These are phyloP conservation scores for Choanephora cucurbitarum DNA, from an alignment of 371 early-diverging fungal species.

Conservation along the genomic window DNA sequence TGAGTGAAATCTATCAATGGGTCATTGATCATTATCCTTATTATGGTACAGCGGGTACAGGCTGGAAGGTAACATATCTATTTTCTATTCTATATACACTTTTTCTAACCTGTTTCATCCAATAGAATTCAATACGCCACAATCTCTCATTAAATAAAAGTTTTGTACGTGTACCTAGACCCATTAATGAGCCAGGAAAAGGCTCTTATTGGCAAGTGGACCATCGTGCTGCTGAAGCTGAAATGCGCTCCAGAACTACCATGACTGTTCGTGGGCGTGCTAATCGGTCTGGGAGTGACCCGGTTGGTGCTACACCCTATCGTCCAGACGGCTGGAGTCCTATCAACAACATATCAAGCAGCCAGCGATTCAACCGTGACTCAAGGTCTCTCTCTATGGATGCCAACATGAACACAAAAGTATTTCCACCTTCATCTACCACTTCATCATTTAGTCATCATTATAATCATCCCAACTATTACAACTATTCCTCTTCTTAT, in stretches of 20 bases:
- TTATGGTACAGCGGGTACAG: slow-evolving; percentile 71
- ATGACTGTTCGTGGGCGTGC: slow-evolving; percentile 23
- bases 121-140: slow-evolving; percentile 95
- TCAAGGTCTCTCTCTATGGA: slow-evolving; percentile 24
- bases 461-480: slow-evolving; percentile 3
- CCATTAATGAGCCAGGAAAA: slow-evolving; percentile 90
- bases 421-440: slow-evolving; percentile 2
- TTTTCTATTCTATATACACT: neutral
- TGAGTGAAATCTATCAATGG: slow-evolving; percentile 91
- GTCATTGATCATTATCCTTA: slow-evolving; percentile 79
- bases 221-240: slow-evolving; percentile 31
- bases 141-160: slow-evolving; percentile 94
- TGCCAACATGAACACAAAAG: slow-evolving; percentile 16
- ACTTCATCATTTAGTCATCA: slow-evolving; percentile 1
- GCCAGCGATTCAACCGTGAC: slow-evolving; percentile 20
- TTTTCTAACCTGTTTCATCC: neutral
- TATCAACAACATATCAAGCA: neutral
- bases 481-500: slow-evolving; percentile 1
- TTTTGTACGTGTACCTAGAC: slow-evolving; percentile 88
- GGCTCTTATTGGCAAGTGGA: slow-evolving; percentile 94
- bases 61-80: slow-evolving; percentile 73
- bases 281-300: slow-evolving; percentile 29
- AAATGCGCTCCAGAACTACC: slow-evolving; percentile 18
- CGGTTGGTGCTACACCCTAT: slow-evolving; percentile 15
- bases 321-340: slow-evolving; percentile 10